Conservation (phyloP, 257 asterid genomes). For the Solanum acaule region DNA sequence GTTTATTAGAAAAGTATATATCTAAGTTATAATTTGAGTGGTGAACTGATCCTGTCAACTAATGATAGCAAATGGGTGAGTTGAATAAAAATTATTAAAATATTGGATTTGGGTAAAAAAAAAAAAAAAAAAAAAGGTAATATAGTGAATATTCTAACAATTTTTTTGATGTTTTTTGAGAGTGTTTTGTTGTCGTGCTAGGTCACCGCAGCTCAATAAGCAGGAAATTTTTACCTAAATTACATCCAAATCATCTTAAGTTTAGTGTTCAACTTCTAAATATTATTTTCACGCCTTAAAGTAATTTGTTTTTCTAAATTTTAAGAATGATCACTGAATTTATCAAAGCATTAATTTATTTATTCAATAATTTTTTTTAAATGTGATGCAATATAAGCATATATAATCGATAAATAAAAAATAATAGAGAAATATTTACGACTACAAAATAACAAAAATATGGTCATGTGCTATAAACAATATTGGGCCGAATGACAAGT, state of each 20-base stretch:
- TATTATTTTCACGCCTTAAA: neutral
- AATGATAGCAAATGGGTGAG: neutral
- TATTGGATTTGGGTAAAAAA: neutral
- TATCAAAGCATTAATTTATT: neutral
- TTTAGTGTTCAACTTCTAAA: neutral
- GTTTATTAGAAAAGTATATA: neutral
- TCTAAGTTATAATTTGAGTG: neutral
- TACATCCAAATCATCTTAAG: neutral
- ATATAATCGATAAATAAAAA: too few relatives aligned
- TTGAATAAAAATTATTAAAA: neutral
- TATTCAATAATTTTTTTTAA: too few relatives aligned
- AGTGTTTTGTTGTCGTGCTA: neutral
- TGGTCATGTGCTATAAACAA: neutral
- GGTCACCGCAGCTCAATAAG: neutral
- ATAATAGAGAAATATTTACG: neutral
- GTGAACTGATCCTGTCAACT: neutral
- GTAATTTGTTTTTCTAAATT: neutral
- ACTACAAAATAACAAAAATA: too few relatives aligned
- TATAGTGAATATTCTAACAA: too few relatives aligned
- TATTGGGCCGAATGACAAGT: neutral
- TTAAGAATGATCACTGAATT: neutral
- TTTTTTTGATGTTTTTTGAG: too few relatives aligned
- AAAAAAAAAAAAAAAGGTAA: neutral
- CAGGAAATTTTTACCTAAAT: neutral
- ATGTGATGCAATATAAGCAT: too few relatives aligned